Base-by-base conservation (phyloP, 352 stramenopile genomes). In the Stephanocyclus meneghinianus region DNA sequence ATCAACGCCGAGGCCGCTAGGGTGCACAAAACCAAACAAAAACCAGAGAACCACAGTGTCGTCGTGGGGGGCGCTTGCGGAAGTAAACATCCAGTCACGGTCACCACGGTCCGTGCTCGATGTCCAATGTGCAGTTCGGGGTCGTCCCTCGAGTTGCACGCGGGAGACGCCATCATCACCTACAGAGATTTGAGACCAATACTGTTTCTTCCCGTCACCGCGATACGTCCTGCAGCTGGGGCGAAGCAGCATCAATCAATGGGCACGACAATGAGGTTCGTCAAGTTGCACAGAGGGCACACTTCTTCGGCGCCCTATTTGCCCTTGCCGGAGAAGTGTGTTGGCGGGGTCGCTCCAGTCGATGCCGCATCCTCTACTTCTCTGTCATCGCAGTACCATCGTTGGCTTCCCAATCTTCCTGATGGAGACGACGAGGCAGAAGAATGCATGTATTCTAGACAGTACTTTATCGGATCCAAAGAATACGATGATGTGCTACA, bases 131-230 rank as follows among this genome's bases (percentile, higher is more conserved):
- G 76, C 59, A 76, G 63, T 40, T 73, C 65, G 60, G 68, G 68
- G 2, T 74, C 61, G 13, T 71, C 74, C 30, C 40, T 68, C 44
- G 74, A 45, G 40, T 57, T 81, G 50, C 63, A 75, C 55, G 60
- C 66, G 1, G 74, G 74, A 62, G 75, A 83, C 40, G 55, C 76
- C 5, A 71, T 82, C 42, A 64, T 84, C 5, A 79, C 71, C 1
- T 80, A 80, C 55, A 80, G 74, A 72, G 76, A 84, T 73, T 73
- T 84, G 51, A 30, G 76, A 29, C 76, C 76, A 13, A 42, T 84
- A 5, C 53, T 80, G 29, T 84, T 76, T 62, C 47, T 78, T 51
- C 75, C 75, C 47, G 75, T 82, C 0, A 40, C 60, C 26, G 48
- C 64, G 10, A 63, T 21, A 10, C 4, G 51, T 51, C 45, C 30